phyloP scores from a whole-genome alignment of 1,284 basidiomycete species.

The Vanrija humicola region DNA sequence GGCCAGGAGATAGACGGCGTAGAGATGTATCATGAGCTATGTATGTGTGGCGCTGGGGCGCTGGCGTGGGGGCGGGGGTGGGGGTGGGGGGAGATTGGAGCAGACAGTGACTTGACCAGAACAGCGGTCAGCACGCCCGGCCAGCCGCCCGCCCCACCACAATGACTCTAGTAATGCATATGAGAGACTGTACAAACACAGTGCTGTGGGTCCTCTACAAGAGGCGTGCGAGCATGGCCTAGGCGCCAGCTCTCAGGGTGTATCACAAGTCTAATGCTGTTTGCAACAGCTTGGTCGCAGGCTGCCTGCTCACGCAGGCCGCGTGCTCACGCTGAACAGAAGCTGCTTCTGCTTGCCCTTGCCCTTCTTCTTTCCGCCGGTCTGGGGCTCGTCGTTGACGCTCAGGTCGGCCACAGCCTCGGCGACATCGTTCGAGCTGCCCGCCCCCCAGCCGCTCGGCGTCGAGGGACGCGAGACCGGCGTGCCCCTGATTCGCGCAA shows the following conservation, averaged over 20 bases:
- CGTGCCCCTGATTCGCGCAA: slow-evolving; percentile 66
- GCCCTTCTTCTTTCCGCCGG: slow-evolving; percentile 53
- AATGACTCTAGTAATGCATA: neutral
- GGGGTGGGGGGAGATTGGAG: too few relatives aligned
- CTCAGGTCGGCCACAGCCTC: slow-evolving; percentile 20
- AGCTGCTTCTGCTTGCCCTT: slow-evolving; percentile 79
- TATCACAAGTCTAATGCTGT: neutral
- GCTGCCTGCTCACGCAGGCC: slow-evolving; percentile 19
- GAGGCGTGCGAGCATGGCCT: neutral
- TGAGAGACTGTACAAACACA: neutral
- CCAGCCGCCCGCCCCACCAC: too few relatives aligned
- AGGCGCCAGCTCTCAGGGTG: too few relatives aligned
- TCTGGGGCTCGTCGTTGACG: slow-evolving; percentile 7
- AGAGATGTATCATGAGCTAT: neutral
- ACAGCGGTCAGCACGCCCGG: too few relatives aligned
- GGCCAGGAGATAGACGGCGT: slow-evolving; percentile 1
- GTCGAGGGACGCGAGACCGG: slow-evolving; percentile 46
- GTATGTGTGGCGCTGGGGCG: neutral
- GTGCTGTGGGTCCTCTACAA: too few relatives aligned
- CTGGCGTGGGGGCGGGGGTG: too few relatives aligned
- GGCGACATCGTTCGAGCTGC: slow-evolving; percentile 30
- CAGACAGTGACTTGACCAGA: too few relatives aligned
- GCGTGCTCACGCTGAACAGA: slow-evolving; percentile 59
- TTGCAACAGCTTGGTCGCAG: neutral
- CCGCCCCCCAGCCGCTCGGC: slow-evolving; percentile 24